Evolutionary conservation across 1,139 yeast species (phyloP), one percentile per base, ranked within the genome.

Genomic region (Sugiyamaella pinicola): DNA sequence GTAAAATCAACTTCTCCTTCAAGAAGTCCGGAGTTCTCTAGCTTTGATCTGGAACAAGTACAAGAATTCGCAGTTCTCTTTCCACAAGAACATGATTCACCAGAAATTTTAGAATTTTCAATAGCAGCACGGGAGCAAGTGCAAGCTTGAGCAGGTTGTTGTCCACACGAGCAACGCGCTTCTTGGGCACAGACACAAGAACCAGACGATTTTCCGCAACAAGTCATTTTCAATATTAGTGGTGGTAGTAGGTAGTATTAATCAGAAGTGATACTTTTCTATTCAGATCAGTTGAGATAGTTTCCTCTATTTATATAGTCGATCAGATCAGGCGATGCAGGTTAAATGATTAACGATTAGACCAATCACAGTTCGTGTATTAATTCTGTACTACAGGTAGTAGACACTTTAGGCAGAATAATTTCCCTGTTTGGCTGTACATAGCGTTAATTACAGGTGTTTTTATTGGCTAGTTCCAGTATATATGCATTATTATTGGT

Each of bases 1-100:
- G 76, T 73, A 65, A 70, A 73, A 58, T 73, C 77, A 44, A 64
- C 60, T 64, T 73, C 76, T 45, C 75, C 76, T 37, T 70, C 74
- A 31, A 70, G 62, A 29, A 67, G 61, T n/a, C 67, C 71, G 34
- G 62, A 55, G 61, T 65, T 62, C 58, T 66, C 67, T 52, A 59
- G 58, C 38, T 52, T 37, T 29, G 73, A 55, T 47, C 72, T 62
- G n/a, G 73, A 66, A 64, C 76, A 73, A 52, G 74, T 73, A 68
- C 76, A 73, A 41, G 67, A 61, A 49, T 61, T 57, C 37, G 70
- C 70, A 21, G 66, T 63, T 53, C 76, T 68, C 71, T 63, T 69
- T 31, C 77, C 77, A 54, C 77, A 73, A 22, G 73, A 66, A 65
- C 77, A 74, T 46, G 74, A 49, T 33, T 63, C 58, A 15, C 65